phyloP scores from a whole-genome alignment of 208 protist genomes.

The Trypanosoma platydactyli region DNA sequence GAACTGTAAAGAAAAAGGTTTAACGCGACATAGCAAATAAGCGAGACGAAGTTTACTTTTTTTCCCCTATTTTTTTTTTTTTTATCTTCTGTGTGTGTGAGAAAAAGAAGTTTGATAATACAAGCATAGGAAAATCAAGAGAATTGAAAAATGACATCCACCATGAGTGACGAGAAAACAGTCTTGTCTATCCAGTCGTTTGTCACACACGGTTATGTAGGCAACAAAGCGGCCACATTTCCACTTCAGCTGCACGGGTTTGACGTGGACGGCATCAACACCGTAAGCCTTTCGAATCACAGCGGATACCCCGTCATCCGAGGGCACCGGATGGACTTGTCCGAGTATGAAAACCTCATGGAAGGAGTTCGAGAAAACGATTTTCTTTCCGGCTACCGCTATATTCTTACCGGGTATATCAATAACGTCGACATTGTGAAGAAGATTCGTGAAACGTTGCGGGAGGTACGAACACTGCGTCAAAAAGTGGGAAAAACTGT shows the following conservation, averaged over 20 bases:
- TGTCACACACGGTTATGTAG: conserved; percentile 96
- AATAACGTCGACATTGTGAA: conserved; percentile 86
- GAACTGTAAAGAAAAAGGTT: not conserved
- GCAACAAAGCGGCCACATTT: conserved; percentile 94
- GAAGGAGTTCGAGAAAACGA: conserved; percentile 85
- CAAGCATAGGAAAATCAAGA: not conserved
- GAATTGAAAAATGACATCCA: conserved; percentile 13
- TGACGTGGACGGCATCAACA: conserved; percentile 95
- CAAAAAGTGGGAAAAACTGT: conserved; percentile 37
- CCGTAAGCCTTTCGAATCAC: conserved; percentile 95
- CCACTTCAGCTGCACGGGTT: conserved; percentile 94
- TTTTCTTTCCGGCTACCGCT: conserved; percentile 79
- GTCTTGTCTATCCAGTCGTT: conserved; percentile 95
- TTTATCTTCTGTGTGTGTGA: conserved; percentile 4
- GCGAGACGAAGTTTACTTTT: not conserved
- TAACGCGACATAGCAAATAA: not conserved
- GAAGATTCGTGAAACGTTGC: conserved; percentile 56
- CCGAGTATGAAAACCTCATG: conserved; percentile 79
- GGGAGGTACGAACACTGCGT: conserved; percentile 59
- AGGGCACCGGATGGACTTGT: conserved; percentile 84
- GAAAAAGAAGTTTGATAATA: conserved; percentile 1
- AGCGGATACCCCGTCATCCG: conserved; percentile 91
- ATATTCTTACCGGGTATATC: conserved; percentile 94
- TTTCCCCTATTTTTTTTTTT: conserved; percentile 16
- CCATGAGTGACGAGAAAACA: conserved; percentile 36